Percentiles rank a stretch among this genome's conserved stretches.
Evolutionary conservation across 257 asterid species (phyloP).

Genomic region (Plectranthus barbatus): DNA sequence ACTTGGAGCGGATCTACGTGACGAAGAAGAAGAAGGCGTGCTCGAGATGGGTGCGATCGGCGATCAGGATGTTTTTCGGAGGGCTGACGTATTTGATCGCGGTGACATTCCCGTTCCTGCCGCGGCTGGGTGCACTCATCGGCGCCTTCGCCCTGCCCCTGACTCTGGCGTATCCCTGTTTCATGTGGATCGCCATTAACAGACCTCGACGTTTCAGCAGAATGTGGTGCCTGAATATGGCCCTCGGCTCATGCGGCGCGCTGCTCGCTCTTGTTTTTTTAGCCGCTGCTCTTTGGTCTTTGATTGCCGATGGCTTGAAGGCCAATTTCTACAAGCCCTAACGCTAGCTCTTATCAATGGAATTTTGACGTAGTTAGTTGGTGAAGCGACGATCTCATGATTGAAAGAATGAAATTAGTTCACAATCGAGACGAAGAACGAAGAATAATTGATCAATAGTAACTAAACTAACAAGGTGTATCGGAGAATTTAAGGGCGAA

Average conservation of each 20-base stretch:
- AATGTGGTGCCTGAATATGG: constrained; percentile 45
- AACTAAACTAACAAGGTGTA: no score
- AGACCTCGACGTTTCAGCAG: constrained; percentile 26
- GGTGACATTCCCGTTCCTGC: constrained; percentile 54
- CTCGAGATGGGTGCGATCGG: constrained; percentile 45
- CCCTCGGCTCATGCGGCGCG: constrained; percentile 38
- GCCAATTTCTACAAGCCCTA: constrained; percentile 69
- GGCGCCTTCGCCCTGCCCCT: constrained; percentile 54
- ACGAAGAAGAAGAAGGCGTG: constrained; percentile 38
- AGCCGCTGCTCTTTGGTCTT: constrained; percentile 42
- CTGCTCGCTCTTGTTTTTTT: constrained; percentile 20
- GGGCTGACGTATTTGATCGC: constrained; percentile 49
- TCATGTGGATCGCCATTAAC: constrained; percentile 62
- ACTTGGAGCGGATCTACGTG: constrained; percentile 40
- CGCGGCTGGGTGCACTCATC: constrained; percentile 35
- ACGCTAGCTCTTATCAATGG: no score
- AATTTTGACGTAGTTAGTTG: neutral
- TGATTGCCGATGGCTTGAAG: constrained; percentile 40
- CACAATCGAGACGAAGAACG: no score
- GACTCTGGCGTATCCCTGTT: constrained; percentile 55
- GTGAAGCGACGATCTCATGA: neutral
- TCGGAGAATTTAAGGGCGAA: no score
- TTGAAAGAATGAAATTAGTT: no score
- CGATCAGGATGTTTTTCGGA: constrained; percentile 41
- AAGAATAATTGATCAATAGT: no score